phyloP scores from a whole-genome alignment of 345 rosid genomes.

The Carallia brachiata region DNA sequence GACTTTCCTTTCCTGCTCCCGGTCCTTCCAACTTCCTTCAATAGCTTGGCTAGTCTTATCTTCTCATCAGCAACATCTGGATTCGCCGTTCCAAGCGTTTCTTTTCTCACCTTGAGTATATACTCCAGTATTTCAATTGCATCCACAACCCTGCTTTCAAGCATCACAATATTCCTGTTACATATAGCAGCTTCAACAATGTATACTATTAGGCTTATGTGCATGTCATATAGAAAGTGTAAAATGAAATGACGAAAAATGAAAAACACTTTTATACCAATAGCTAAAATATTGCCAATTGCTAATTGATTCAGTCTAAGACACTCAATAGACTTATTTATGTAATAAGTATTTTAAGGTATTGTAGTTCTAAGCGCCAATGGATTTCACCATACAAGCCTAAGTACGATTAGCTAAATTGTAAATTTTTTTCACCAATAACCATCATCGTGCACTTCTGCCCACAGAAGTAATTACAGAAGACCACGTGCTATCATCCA shows the following conservation, averaged over 20 bases:
- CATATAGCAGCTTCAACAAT: neutral
- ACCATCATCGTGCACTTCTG: no score
- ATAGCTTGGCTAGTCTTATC: constrained; percentile 34
- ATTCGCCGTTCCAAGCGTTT: constrained; percentile 36
- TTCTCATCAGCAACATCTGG: constrained; percentile 39
- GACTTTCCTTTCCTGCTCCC: constrained; percentile 25
- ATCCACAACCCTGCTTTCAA: constrained; percentile 29
- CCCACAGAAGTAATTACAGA: neutral
- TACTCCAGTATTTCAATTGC: constrained; percentile 37
- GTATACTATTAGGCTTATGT: no score
- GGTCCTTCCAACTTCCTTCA: constrained; percentile 39
- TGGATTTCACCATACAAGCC: no score
- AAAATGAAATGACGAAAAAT: no score
- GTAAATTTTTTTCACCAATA: no score
- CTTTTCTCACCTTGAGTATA: constrained; percentile 30
- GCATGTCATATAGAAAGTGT: no score
- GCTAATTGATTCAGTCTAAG: no score
- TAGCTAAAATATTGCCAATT: no score
- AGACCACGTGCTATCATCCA: neutral
- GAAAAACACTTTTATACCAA: no score
- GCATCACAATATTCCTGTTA: neutral
- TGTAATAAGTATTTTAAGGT: no score
- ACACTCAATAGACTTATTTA: no score
- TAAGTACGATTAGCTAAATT: no score
- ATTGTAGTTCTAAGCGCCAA: neutral